Base-by-base conservation (phyloP, 176 grass and related monocot species). In the Cymbopogon citratus region DNA sequence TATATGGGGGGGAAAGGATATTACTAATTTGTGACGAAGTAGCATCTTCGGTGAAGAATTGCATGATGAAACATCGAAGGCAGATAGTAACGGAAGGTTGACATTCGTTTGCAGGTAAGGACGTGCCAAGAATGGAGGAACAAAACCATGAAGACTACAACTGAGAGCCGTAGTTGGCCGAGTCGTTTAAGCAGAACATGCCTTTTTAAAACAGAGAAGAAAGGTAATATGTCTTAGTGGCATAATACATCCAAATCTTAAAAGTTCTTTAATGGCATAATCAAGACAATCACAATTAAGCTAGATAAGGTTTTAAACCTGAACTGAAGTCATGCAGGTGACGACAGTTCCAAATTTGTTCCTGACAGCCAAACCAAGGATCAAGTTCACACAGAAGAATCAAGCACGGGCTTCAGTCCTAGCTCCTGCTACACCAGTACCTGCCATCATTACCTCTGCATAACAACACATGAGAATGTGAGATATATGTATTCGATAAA, bases 191-290 rank as follows among this genome's bases (percentile, higher is more conserved):
- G 92, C 92, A 94, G 92, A 80, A 88, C 57, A 88, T 86, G 85
- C 92, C 92, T 98, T 89, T 78, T 95, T 81, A 90, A 91, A 90
- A 92, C 87, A 95, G 24, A 88, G 63, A 86, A 90, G 84, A 93
- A 87, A 98, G 90, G 80, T 91, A 88, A 87, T 71, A 90, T 46
- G 86, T 89, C 87, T 93, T 88, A 98, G 95, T 87, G 78, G 80
- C 85, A 91, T 82, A 62, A 18, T 80, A 97, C 85, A 92, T 73
- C 66, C 79, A 76, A 80, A 62, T 64, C 66, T 85, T 81, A 76
- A 15, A 60, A 87, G 59, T 25, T 80, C 56, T 81, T 73, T 67
- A 85, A 63, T 56, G 26, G 66, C 56, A 83, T 64, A 86, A 86
- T 83, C 36, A 82, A 75, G 44, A 76, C 79, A 73, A 52, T 63